Percentiles rank a stretch among this genome's conserved stretches.
phyloP scores from a whole-genome alignment of 2,329 filamentous ascomycete genomes.

The Penicillium sp. region DNA sequence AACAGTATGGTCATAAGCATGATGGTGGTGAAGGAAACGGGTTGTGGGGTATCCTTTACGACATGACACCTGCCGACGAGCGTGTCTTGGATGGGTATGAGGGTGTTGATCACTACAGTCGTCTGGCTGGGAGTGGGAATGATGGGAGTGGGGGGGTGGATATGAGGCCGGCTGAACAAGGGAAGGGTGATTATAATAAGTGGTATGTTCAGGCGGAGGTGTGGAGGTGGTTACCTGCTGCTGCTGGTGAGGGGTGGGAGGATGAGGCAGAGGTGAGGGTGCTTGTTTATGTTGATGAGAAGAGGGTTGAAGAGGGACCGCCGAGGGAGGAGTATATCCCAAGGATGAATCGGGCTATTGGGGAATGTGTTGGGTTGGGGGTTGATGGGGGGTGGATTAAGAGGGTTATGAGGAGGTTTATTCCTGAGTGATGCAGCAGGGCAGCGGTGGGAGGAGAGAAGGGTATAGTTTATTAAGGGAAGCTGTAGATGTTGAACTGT shows the following conservation, averaged over 20 bases:
- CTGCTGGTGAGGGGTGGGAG: no score
- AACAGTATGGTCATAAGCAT: no score
- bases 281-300: conserved; percentile 49
- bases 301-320: conserved; percentile 34
- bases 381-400: conserved; percentile 40
- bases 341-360: conserved; percentile 49
- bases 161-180: conserved; percentile 38
- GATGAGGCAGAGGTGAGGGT: conserved; percentile 17
- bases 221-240: conserved; percentile 35
- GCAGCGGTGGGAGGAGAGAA: no score
- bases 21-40: conserved; percentile 25
- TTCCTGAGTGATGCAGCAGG: no score
- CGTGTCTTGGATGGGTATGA: conserved; percentile 44
- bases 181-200: conserved; percentile 42
- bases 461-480: no score
- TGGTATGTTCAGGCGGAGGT: conserved; percentile 39
- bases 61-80: conserved; percentile 44
- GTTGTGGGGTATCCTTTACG: conserved; percentile 48
- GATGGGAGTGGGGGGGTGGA: conserved; percentile 15
- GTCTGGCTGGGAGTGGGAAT: not conserved
- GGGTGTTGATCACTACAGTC: conserved; percentile 32
- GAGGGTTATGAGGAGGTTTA: conserved; percentile 44
- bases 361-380: conserved; percentile 42
- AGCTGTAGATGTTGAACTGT: no score
- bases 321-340: conserved; percentile 46